These are phyloP conservation scores for Xylaria castorea DNA, from an alignment of 495 filamentous ascomycete genomes.

Conservation along the genomic window DNA sequence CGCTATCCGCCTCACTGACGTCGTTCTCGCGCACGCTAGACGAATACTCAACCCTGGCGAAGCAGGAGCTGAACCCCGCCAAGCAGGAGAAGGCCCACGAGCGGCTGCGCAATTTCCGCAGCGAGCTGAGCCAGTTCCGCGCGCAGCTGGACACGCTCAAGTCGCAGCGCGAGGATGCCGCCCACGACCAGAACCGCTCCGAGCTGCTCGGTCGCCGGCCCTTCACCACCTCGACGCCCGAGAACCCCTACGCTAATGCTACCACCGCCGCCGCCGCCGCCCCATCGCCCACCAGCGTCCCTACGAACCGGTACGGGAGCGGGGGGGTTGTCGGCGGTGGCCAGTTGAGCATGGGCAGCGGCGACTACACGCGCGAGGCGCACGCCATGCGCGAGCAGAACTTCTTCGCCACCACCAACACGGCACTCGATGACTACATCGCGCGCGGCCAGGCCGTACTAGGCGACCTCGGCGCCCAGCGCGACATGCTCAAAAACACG, in stretches of 20 bases:
- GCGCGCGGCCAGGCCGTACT: slow-evolving; percentile 90
- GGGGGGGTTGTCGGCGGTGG: slow-evolving; percentile 45
- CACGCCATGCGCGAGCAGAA: slow-evolving; percentile 90
- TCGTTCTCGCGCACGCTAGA: slow-evolving; percentile 91
- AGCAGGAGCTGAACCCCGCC: slow-evolving; percentile 81
- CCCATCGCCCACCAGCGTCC: slow-evolving; percentile 33
- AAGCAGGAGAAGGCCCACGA: slow-evolving; percentile 92
- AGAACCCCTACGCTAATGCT: slow-evolving; percentile 88
- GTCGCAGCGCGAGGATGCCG: slow-evolving; percentile 73
- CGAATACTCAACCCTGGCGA: slow-evolving; percentile 85
- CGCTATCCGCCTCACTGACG: slow-evolving; percentile 78
- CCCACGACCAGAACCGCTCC: slow-evolving; percentile 72
- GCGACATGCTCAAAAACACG: slow-evolving; percentile 92
- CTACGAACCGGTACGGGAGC: slow-evolving; percentile 42
- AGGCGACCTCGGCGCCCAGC: slow-evolving; percentile 85
- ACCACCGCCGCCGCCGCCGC: slow-evolving; percentile 28
- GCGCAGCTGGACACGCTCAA: slow-evolving; percentile 78
- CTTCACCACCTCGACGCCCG: slow-evolving; percentile 84
- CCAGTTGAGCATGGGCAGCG: slow-evolving; percentile 59
- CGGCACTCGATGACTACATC: slow-evolving; percentile 89
- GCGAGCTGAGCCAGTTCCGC: slow-evolving; percentile 80
- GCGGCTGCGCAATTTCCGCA: slow-evolving; percentile 82
- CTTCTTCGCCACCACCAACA: slow-evolving; percentile 80
- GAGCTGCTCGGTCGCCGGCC: slow-evolving; percentile 92
- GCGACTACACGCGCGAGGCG: slow-evolving; percentile 71